Base-by-base conservation (phyloP, 257 asterid genomes). In the Solanum ahanhuiri region DNA sequence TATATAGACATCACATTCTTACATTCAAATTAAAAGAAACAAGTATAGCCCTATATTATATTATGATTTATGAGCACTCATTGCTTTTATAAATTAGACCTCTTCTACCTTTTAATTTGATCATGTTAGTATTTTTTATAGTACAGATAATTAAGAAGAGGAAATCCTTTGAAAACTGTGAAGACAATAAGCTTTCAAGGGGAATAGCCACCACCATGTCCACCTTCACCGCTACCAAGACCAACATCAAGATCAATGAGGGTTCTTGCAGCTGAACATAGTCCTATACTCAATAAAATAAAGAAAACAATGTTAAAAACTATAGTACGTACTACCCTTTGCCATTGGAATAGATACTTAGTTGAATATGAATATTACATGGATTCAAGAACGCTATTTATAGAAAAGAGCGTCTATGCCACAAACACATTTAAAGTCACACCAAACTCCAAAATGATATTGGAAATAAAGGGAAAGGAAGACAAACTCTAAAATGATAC, bases 231-330 rank as follows among this genome's bases (percentile, higher is more conserved):
- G 41, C 41, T 37, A 7, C 41, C 9, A 37, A 35, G 39, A 35
- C 39, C 88, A 54, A 87, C 93, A 20, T 82, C 90, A 25, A 58
- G 31, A 39, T 60, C 14, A 67, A 90, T 86, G 71, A 95, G 95
- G 75, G 91, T 87, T 93, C 97, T 93, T 71, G 94, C 95, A 5
- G 95, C 96, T 1, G 96, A 91, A 86, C 92, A 90, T 5, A 92
- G 9, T 1, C 89, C 92, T 37, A 91, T 25, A 69, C 91, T 88
- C 86, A 93, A 85, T 22, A 91, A 18, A 81, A 89, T 58, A 76
- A 93, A 91, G 91, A 92, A 92, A 86, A 89, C 39, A 1, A 88
- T 54, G 41, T 82, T 86, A 15, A 86, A 45, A 84, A 79, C 85
- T 86, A 81, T 91, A 28, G 33, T 31, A 31, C 7, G 20, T 15